These are phyloP conservation scores for Hymenoscyphus infarciens DNA, from an alignment of 2,329 filamentous ascomycete species.

Conservation along the genomic window DNA sequence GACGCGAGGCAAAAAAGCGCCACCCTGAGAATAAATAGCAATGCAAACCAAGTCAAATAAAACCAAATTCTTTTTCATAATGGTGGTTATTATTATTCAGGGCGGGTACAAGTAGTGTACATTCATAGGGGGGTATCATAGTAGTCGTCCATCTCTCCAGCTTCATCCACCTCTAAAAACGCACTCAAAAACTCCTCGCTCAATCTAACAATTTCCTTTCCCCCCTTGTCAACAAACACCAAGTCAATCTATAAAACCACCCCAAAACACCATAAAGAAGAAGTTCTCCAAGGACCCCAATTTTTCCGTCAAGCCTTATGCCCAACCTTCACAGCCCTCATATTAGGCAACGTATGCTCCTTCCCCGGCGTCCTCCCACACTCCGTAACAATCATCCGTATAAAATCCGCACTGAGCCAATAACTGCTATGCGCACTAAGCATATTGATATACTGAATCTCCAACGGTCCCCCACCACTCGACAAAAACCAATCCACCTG, in stretches of 20 bases:
- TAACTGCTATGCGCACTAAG: slow-evolving; percentile 92
- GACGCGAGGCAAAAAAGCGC: no score
- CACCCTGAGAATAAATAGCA: no score
- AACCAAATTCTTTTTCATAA: no score
- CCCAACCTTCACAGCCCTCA: slow-evolving; percentile 54
- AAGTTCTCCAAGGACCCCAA: background rate
- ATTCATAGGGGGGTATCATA: slow-evolving; percentile 25
- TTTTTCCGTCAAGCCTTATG: slow-evolving; percentile 17
- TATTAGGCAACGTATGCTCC: slow-evolving; percentile 51
- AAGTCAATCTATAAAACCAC: no score
- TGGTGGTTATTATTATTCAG: background rate
- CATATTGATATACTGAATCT: slow-evolving; percentile 98
- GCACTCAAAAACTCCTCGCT: background rate
- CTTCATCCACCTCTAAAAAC: background rate
- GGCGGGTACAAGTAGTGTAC: background rate
- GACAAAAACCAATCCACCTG: slow-evolving; percentile 89
- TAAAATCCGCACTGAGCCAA: slow-evolving; percentile 83
- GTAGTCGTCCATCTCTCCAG: slow-evolving; percentile 10
- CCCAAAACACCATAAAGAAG: background rate
- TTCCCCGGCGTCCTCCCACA: slow-evolving; percentile 72
- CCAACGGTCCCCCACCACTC: slow-evolving; percentile 79
- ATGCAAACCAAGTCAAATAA: no score
- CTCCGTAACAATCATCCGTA: slow-evolving; percentile 86
- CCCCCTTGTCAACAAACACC: background rate
- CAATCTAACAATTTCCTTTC: background rate